Percentiles rank a stretch among this genome's conserved stretches.
Conservation (phyloP, 495 filamentous ascomycete species). For the Annulohypoxylon bovei region DNA sequence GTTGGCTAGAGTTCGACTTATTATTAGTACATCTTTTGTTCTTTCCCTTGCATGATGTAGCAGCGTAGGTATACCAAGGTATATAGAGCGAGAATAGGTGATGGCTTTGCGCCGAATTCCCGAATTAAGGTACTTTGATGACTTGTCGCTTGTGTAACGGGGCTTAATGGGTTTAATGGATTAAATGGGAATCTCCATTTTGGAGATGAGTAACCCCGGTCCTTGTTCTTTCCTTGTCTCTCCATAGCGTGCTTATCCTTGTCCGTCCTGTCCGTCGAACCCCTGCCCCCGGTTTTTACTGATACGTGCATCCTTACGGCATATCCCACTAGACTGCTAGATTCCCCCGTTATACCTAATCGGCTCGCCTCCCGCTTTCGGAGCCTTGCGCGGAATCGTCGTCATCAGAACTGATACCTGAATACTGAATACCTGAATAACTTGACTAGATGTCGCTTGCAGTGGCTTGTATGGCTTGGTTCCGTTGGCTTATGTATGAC, state of each 20-base stretch:
- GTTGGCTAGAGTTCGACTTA: slow-evolving; percentile 4
- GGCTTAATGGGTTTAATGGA: neutral
- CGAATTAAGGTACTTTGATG: slow-evolving; percentile 28
- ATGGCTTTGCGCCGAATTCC: slow-evolving; percentile 29
- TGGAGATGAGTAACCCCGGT: slow-evolving; percentile 18
- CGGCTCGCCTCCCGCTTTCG: slow-evolving; percentile 46
- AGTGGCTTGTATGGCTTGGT: neutral
- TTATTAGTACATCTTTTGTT: neutral
- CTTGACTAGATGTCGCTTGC: too few relatives aligned
- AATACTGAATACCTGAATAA: neutral
- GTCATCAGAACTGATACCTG: slow-evolving; percentile 43
- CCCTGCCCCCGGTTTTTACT: slow-evolving; percentile 33
- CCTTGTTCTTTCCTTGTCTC: slow-evolving; percentile 10
- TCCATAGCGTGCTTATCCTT: slow-evolving; percentile 14
- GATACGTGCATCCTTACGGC: slow-evolving; percentile 42
- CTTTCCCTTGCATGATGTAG: neutral
- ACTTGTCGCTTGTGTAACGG: slow-evolving; percentile 18
- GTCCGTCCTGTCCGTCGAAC: neutral
- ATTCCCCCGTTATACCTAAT: slow-evolving; percentile 37
- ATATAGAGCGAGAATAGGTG: neutral
- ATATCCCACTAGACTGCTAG: slow-evolving; percentile 33
- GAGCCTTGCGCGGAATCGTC: slow-evolving; percentile 46
- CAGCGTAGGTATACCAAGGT: neutral
- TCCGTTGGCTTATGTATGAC: neutral
- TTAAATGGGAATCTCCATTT: slow-evolving; percentile 18